Base-by-base conservation (phyloP, 345 rosid species). In the Turritis glabra region DNA sequence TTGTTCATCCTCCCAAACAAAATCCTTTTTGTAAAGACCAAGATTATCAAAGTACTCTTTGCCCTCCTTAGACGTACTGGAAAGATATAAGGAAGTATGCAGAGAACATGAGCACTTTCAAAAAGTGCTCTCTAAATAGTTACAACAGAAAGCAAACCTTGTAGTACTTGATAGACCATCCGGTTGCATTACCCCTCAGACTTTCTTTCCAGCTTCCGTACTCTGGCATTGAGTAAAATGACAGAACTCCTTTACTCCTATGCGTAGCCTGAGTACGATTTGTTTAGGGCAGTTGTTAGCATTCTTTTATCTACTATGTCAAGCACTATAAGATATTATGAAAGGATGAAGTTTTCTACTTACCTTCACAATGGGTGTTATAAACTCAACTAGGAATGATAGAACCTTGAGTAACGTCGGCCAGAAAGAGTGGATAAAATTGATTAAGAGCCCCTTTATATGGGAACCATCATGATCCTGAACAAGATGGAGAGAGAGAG, bases 381-480 rank as follows among this genome's bases (percentile, higher is more conserved):
- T 88, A 64, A 96, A 96, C 85, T 90, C 98, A 52, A 96, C 91
- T 37, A 96, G 44, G 86, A 96, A 96, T 10, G 99, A 88, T 44
- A 87, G 91, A 76, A 90, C 80, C 83, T 69, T 90, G 47, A 96
- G 87, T 77, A 96, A 80, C 6, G 99, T 83, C 12, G 98, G 99
- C 99, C 99, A 96, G 82, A 92, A 96, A 65, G 93, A 84, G 79
- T 96, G 97, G 60, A 96, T 87, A 53, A 96, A 96, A 63, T 96
- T 96, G 63, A 96, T 96, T 79, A 96, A 66, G 58, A 96, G 82
- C 9, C 99, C 99, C 79, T 96, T 96, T 22, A 96, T 96, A 73
- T 96, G 99, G 12, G 98, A 96, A 38, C 98, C 99, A 79, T 96
- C 98, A 65, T 92, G 91, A 83, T 96, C 99, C 99, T 96, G 86